phyloP scores from a whole-genome alignment of 257 asterid genomes.

The Petunia axillaris region DNA sequence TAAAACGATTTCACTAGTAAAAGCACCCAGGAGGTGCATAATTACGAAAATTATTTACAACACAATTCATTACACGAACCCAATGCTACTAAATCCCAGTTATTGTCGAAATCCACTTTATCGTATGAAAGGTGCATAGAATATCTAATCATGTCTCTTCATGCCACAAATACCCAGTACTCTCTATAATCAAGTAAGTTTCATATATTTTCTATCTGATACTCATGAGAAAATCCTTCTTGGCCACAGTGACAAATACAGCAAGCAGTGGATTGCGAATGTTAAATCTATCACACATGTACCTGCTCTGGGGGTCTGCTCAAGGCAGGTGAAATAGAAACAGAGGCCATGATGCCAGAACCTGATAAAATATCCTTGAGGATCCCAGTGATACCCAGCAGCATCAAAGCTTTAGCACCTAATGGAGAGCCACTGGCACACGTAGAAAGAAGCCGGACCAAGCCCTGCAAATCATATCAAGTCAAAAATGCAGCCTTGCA shows the following conservation, averaged over 20 bases:
- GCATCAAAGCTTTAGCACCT: slow-evolving; percentile 83
- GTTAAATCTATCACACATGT: slow-evolving; percentile 16
- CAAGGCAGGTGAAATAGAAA: slow-evolving; percentile 87
- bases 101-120: background rate
- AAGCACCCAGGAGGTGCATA: too few relatives aligned
- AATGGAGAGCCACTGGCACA: slow-evolving; percentile 90
- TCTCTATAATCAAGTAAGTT: background rate
- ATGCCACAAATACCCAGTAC: slow-evolving; percentile 14
- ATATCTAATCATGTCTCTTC: slow-evolving; percentile 7
- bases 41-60: too few relatives aligned
- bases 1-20: too few relatives aligned
- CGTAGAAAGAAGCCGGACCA: slow-evolving; percentile 87
- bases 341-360: slow-evolving; percentile 74
- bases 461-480: slow-evolving; percentile 63
- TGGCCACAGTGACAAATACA: background rate
- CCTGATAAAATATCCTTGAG: slow-evolving; percentile 88
- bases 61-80: too few relatives aligned
- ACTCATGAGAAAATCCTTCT: background rate
- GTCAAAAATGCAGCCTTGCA: slow-evolving; percentile 35
- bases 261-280: slow-evolving; percentile 14
- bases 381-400: slow-evolving; percentile 91
- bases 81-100: background rate
- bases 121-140: background rate
- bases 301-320: slow-evolving; percentile 99
- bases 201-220: slow-evolving; percentile 6